Evolutionary conservation across 148 eudicot genomes (phyloP), one percentile per base, ranked within the genome.

Genomic region (Chenopodium berlandieri): DNA sequence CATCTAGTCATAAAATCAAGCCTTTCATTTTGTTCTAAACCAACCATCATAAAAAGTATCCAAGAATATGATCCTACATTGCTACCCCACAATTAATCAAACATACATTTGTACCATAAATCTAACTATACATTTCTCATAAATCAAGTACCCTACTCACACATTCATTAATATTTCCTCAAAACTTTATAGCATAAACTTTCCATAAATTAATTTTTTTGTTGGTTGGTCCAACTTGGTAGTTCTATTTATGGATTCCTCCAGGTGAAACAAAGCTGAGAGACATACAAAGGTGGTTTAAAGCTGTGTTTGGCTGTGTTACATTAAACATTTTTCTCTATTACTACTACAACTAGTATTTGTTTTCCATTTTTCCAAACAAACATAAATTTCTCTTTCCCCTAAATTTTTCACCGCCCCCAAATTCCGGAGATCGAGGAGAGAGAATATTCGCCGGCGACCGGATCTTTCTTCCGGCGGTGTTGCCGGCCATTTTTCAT

Each of bases 231-330:
- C 44, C 44, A 40, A 40, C 44, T 40, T 40, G 44, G 44, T 40
- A 40, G 44, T 40, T 50, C 14, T 50, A 50, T 50, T 50, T 50
- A 9, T 50, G 54, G 54, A 50, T 50, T 50, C 54, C 54, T 48
- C 52, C 52, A 48, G 52, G 52, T 54, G 60, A 13, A 13, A 56
- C 62, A 17, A 56, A 12, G 62, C 5, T 56, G 22, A 56, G 22
- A 56, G 62, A 56, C 76, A 73, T 25, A 48, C 12, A 44, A 73
- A 73, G 60, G 60, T 73, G 76, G 60, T 46, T 37, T 37, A 58
- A 25, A 73, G 76, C 76, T 48, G 76, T 73, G 76, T 73, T 73
- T 73, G 76, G 76, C 76, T 73, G 76, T 19, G 76, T 73, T 48
- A 71, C 75, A 71, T 6, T 34, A 71, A 71, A 71, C 9, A 3